Percentiles rank a stretch among this genome's conserved stretches.
These are phyloP conservation scores for Suillus americanus DNA, from an alignment of 768 basidiomycete species.

Conservation along the genomic window DNA sequence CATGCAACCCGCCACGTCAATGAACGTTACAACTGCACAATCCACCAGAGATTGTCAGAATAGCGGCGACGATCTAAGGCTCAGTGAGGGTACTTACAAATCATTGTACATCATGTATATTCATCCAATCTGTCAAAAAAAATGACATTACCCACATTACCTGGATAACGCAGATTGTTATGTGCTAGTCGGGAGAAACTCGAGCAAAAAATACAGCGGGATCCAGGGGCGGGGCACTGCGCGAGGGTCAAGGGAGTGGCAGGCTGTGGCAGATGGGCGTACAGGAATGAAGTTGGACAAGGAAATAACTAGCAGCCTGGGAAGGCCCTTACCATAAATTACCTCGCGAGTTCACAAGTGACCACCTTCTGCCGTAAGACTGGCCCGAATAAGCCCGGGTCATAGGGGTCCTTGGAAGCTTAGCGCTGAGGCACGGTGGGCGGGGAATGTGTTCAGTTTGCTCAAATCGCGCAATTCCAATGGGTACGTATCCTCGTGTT, in stretches of 20 bases:
- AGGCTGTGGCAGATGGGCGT: background rate
- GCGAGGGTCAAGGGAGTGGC: background rate
- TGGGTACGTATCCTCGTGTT: background rate
- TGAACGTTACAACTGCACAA: background rate
- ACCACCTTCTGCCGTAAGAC: background rate
- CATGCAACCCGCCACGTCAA: background rate
- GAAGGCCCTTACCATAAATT: background rate
- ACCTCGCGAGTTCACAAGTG: background rate
- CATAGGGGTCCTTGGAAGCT: background rate
- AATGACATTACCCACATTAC: background rate
- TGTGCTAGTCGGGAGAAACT: background rate
- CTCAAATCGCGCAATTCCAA: background rate
- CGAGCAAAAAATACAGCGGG: background rate
- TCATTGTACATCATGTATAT: background rate
- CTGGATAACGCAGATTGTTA: background rate
- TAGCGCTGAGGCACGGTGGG: background rate
- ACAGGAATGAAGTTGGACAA: background rate
- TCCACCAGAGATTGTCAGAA: background rate
- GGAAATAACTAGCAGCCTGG: background rate
- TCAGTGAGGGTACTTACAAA: background rate
- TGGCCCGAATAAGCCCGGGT: background rate
- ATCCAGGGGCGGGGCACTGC: background rate
- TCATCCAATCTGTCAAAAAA: background rate
- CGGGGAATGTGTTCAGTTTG: background rate
- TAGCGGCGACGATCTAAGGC: background rate